Evolutionary conservation across 2,329 filamentous ascomycete genomes (phyloP), one percentile per base, ranked within the genome.

Genomic region (Pseudogymnoascus sp.): DNA sequence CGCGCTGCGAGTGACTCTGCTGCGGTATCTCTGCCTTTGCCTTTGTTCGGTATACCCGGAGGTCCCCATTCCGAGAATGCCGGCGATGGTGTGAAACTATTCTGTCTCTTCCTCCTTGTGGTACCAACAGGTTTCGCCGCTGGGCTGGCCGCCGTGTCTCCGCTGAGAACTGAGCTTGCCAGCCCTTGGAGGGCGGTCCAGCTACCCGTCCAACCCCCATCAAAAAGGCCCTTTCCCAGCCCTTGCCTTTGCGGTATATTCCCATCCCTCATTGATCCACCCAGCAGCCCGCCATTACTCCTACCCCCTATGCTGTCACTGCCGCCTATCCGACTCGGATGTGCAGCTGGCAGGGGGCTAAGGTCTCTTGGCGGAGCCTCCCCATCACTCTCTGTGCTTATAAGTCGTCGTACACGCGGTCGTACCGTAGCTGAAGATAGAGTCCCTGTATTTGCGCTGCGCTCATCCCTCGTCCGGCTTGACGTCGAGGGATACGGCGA

Each of bases 1-100:
- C 83, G 78, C 64, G 84, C 77, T 3, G 77, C 79, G 26, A 79
- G 72, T 42, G 81, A 83, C 7, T 84, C 84, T 11, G 79, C 78
- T 0, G 80, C 84, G 60, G 86, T 81, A 18, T 51, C 40, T 57
- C 39, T 62, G 3, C 39, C 60, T 2, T 42, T 62, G 18, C 40
- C 40, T 31, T 51, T 54, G 8, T 54, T 47, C 60, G 34, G 29
- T 18, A 23, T 34, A 6, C 40, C 60, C 4, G 34, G 29, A 26
- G 59, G 59, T 7, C 59, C 59, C 59, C 59, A 61, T 61, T 61
- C 59, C 16, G 59, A 61, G 18, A 61, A 18, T 54, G 60, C 60
- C 39, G 40, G 60, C 3, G 59, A 61, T 14, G 31, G 31, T 11
- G 47, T 57, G 47, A 57, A 34, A 16, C 47, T 57, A 57, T 57